Conservation (phyloP, 371 early-diverging fungal genomes). For the Mortierella sp. region DNA sequence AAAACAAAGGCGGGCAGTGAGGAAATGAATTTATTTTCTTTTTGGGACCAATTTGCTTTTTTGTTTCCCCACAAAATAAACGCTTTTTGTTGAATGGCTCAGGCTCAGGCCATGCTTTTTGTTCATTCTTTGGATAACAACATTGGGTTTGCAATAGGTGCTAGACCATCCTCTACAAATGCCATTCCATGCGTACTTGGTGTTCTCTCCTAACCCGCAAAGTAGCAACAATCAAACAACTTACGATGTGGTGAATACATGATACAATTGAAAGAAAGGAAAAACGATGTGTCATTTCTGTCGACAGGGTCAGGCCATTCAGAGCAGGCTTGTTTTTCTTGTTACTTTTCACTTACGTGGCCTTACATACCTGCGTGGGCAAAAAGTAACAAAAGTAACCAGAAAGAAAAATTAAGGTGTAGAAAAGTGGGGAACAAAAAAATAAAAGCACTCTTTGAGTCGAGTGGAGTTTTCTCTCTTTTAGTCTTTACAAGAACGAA, state of each 20-base stretch:
- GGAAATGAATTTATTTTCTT: constrained; percentile 2
- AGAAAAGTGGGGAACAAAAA: constrained; percentile 11
- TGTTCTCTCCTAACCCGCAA: not conserved
- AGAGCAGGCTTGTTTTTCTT: not conserved
- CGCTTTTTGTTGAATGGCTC: constrained; percentile 1
- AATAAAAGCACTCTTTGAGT: not conserved
- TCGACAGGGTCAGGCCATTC: not conserved
- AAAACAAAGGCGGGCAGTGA: not conserved
- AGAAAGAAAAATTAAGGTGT: not conserved
- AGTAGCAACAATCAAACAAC: not conserved
- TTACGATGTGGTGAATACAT: not conserved
- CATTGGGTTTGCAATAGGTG: not conserved
- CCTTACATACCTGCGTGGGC: constrained; percentile 11
- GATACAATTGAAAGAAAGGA: not conserved
- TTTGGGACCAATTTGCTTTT: not conserved
- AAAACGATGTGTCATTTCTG: not conserved
- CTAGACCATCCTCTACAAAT: not conserved
- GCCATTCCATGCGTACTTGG: not conserved
- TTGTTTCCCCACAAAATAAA: constrained; percentile 4
- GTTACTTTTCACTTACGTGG: not conserved
- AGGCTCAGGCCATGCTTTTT: not conserved
- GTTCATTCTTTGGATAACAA: not conserved
- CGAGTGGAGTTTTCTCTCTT: not conserved
- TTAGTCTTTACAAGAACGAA: not conserved
- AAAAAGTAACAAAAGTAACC: not conserved